Percentiles rank a stretch among this genome's conserved stretches.
These are phyloP conservation scores for Dicorynia guianensis DNA, from an alignment of 306 rosid genomes.

Conservation along the genomic window DNA sequence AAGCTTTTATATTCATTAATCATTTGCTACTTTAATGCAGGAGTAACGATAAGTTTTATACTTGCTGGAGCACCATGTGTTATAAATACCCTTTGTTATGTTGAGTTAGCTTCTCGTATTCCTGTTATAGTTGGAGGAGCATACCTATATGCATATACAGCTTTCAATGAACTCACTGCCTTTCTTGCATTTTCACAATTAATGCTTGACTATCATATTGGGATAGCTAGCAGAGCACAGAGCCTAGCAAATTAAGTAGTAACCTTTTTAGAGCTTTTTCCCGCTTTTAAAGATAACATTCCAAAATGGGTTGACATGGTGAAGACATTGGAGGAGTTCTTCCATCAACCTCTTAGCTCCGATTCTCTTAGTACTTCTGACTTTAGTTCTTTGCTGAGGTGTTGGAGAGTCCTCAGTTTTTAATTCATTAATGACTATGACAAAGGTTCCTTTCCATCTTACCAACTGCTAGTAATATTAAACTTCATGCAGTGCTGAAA, in stretches of 20 bases:
- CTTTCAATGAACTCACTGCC: constrained; percentile 95
- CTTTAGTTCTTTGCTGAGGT: constrained; percentile 81
- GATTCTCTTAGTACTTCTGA: constrained; percentile 72
- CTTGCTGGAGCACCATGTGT: constrained; percentile 91
- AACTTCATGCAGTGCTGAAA: constrained; percentile 6
- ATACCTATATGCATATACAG: constrained; percentile 86
- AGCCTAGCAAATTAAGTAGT: too few relatives aligned
- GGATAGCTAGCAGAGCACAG: too few relatives aligned
- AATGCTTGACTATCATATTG: constrained; percentile 97
- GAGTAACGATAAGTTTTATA: constrained; percentile 84
- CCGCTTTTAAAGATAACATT: constrained; percentile 74
- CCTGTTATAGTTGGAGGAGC: constrained; percentile 99
- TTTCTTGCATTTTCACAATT: constrained; percentile 92
- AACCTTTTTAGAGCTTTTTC: too few relatives aligned
- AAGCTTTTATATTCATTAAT: constrained; percentile 27
- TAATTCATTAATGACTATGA: constrained; percentile 84
- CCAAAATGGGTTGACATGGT: constrained; percentile 92
- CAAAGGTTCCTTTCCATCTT: constrained; percentile 68
- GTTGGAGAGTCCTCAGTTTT: constrained; percentile 82
- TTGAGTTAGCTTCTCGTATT: constrained; percentile 87
- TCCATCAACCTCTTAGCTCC: constrained; percentile 93
- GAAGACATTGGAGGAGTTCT: constrained; percentile 72
- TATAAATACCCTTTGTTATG: constrained; percentile 93
- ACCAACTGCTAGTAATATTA: constrained; percentile 23
- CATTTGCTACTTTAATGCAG: constrained; percentile 59